Percentiles rank a stretch among this genome's conserved stretches.
Conservation (phyloP, 1,284 basidiomycete species). For the Megacollybia platyphylla region DNA sequence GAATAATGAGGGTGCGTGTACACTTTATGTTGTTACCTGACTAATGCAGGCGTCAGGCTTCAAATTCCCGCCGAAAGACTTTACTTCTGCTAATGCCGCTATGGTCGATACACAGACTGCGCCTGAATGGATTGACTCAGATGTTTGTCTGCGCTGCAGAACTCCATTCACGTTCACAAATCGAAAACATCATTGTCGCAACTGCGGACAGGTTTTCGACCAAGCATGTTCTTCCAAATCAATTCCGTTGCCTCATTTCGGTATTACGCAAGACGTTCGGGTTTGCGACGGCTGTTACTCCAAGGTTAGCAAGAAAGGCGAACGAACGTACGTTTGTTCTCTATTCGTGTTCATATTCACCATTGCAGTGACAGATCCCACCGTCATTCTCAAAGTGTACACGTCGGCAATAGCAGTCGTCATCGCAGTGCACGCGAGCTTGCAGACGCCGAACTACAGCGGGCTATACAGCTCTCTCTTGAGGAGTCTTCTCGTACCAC, state of each 20-base stretch:
- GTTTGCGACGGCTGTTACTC: slow-evolving; percentile 88
- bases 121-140: slow-evolving; percentile 94
- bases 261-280: slow-evolving; percentile 86
- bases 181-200: slow-evolving; percentile 96
- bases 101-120: slow-evolving; percentile 85
- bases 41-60: slow-evolving; percentile 34
- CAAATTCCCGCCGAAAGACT: slow-evolving; percentile 75
- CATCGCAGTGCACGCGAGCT: slow-evolving; percentile 48
- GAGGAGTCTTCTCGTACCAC: slow-evolving; percentile 58
- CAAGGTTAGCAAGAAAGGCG: slow-evolving; percentile 55
- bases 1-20: slow-evolving; percentile 50
- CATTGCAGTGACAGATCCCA: slow-evolving; percentile 27
- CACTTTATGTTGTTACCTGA: slow-evolving; percentile 1
- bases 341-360: slow-evolving; percentile 4
- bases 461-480: slow-evolving; percentile 87
- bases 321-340: slow-evolving; percentile 28
- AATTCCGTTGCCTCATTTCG: slow-evolving; percentile 85
- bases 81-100: slow-evolving; percentile 53
- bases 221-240: slow-evolving; percentile 85
- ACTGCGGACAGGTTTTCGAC: slow-evolving; percentile 96
- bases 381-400: slow-evolving; percentile 34
- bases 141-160: slow-evolving; percentile 89
- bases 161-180: slow-evolving; percentile 92
- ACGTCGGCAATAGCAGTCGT: slow-evolving; percentile 29
- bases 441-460: slow-evolving; percentile 83